These are phyloP conservation scores for Oryza australiensis DNA, from an alignment of 176 grass and related monocot species.

Conservation along the genomic window DNA sequence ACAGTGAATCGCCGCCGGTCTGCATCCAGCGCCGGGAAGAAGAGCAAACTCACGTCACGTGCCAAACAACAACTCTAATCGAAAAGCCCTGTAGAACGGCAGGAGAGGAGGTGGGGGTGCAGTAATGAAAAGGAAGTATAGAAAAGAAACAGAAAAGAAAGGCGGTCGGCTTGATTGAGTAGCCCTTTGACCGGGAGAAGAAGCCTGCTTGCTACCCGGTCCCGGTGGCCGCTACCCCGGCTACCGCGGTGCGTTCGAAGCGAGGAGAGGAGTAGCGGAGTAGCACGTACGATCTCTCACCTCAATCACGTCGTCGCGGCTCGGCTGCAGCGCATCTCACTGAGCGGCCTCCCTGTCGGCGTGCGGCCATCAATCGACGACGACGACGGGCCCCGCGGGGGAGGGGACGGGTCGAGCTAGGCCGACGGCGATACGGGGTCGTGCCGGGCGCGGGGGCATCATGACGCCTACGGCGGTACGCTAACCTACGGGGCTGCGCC, in stretches of 20 bases:
- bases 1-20: no score
- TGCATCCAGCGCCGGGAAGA: no score
- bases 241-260: neutral
- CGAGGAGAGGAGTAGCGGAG: neutral
- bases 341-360: neutral
- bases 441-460: neutral
- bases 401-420: conserved; percentile 22
- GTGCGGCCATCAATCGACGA: conserved; percentile 8
- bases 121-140: neutral
- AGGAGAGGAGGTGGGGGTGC: no score
- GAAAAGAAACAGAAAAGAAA: neutral
- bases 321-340: conserved; percentile 8
- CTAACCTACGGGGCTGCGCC: no score
- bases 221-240: neutral
- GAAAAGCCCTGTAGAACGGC: neutral
- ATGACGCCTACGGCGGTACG: neutral
- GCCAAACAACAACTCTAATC: neutral
- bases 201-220: neutral
- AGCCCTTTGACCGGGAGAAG: neutral
- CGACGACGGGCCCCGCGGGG: neutral
- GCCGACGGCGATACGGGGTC: neutral
- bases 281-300: conserved; percentile 27
- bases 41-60: no score
- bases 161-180: neutral
- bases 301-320: conserved; percentile 26